These are phyloP conservation scores for Ceratocystis papillata DNA, from an alignment of 2,329 filamentous ascomycete species.

Conservation along the genomic window DNA sequence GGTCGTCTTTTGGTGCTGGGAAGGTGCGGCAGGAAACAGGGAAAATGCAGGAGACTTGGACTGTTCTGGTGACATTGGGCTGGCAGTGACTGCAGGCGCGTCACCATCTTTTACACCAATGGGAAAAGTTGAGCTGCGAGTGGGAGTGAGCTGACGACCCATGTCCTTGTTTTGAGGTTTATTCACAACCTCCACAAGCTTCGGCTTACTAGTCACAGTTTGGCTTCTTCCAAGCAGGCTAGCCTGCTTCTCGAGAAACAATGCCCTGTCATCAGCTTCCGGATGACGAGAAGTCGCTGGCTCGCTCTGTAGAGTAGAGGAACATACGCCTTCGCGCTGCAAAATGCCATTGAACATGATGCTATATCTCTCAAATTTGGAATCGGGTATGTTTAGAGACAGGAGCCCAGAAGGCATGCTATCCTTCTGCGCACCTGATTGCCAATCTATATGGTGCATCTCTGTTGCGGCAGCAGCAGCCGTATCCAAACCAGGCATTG, in stretches of 20 bases:
- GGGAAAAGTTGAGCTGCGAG: slow-evolving; percentile 22
- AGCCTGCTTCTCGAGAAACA: slow-evolving; percentile 29
- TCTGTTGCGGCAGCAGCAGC: not conserved
- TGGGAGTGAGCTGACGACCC: slow-evolving; percentile 14
- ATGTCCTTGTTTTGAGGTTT: slow-evolving; percentile 19
- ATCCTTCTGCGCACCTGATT: slow-evolving; percentile 23
- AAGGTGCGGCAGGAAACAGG: slow-evolving; percentile 36
- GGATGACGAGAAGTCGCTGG: not conserved
- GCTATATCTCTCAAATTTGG: slow-evolving; percentile 79
- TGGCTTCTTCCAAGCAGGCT: slow-evolving; percentile 47
- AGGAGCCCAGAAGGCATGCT: slow-evolving; percentile 38
- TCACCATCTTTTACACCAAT: slow-evolving; percentile 4
- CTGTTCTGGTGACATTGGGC: slow-evolving; percentile 2
- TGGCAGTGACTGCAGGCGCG: not conserved
- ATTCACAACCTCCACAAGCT: slow-evolving; percentile 19
- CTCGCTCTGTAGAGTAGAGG: not conserved
- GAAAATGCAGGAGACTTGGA: slow-evolving; percentile 37
- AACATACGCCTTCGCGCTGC: slow-evolving; percentile 31
- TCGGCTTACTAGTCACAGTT: slow-evolving; percentile 45
- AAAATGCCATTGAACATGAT: slow-evolving; percentile 81
- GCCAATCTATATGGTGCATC: slow-evolving; percentile 1
- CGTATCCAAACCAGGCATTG: slow-evolving; percentile 15
- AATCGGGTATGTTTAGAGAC: slow-evolving; percentile 67
- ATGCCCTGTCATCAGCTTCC: not conserved
- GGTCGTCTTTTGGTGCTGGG: slow-evolving; percentile 20